Evolutionary conservation across 352 stramenopile genomes (phyloP).

Genomic region (Phytophthora podocarpi): DNA sequence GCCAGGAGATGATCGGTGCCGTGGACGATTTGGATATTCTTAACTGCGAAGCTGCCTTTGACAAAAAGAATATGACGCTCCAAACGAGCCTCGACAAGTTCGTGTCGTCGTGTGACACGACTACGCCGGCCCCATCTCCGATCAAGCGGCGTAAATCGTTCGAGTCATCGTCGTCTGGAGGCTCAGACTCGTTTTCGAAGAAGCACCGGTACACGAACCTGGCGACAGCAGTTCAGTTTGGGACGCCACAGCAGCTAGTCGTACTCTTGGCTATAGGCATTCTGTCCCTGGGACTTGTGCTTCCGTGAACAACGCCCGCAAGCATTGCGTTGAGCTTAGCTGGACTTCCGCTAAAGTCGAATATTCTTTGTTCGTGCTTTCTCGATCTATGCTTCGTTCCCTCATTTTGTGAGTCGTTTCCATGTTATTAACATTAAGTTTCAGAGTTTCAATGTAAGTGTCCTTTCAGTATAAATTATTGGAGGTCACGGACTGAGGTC

Average conservation of each 20-base stretch:
- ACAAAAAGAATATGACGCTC: conserved; percentile 59
- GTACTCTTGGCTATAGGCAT: conserved; percentile 15
- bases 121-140: conserved; percentile 36
- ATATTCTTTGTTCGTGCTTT: conserved; percentile 9
- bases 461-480: too few relatives aligned
- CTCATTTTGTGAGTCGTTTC: too few relatives aligned
- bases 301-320: conserved; percentile 14
- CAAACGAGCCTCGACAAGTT: conserved; percentile 55
- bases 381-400: too few relatives aligned
- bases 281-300: conserved; percentile 14
- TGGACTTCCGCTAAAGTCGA: neutral
- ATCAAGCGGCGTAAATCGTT: conserved; percentile 52
- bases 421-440: too few relatives aligned
- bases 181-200: conserved; percentile 23
- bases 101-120: conserved; percentile 44
- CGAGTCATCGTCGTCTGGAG: conserved; percentile 22
- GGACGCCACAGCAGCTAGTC: conserved; percentile 21
- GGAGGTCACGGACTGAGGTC: too few relatives aligned
- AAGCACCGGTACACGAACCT: conserved; percentile 18
- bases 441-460: too few relatives aligned
- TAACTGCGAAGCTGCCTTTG: conserved; percentile 49
- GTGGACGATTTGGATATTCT: conserved; percentile 66
- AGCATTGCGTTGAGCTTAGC: too few relatives aligned
- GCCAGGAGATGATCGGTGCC: conserved; percentile 55
- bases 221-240: conserved; percentile 23